Evolutionary conservation across 371 early-diverging fungal species (phyloP), one percentile per base, ranked within the genome.

Genomic region (Coemansia sp.): DNA sequence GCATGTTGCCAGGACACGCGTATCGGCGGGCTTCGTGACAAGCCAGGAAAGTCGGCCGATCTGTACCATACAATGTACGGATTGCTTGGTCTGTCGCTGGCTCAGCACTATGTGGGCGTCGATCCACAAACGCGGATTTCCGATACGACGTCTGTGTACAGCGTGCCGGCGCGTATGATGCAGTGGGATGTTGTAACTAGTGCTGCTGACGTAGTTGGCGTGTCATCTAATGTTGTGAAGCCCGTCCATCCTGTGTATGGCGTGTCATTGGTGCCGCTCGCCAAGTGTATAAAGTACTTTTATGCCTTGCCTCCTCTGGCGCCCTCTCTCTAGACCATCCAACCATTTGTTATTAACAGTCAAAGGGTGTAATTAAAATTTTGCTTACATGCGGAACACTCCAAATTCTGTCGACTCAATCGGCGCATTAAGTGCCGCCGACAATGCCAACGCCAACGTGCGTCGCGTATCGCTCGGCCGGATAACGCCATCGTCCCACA

Each of bases 401-500:
- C 99, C 99, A 87, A 93, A 97, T 28, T 82, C 58, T 8, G 96
- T 94, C 71, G 89, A 82, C 61, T 83, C 83, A 50, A 91, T 87
- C 7, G 91, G 93, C 4, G 87, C 84, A 79, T 95, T 94, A 69
- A 94, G 63, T 39, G 93, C 81, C 48, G 94, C 96, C 63, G 91
- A 89, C 60, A 98, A 75, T 9, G 88, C 91, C 69, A 97, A 85
- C 9, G 94, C 94, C 59, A 98, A 86, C 6, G 95, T 90, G 23
- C 85, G 84, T 42, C 99, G 87, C 5, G 98, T 97, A 72, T 97
- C 94, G 28, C 85, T 81, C 6, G 99, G 99, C 56, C 91, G 89
- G 68, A 98, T 96, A 40, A 97, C 89, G 61, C 98, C 98, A 80
- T 98, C 99, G 82, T 98, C 97, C 97, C 97, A 96, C 64, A 98